A percentile compares a stretch with the other conserved stretches of the same genome.
These are phyloP conservation scores for Conticribra guillardii DNA, from an alignment of 108 stramenopile species.

Conservation along the genomic window DNA sequence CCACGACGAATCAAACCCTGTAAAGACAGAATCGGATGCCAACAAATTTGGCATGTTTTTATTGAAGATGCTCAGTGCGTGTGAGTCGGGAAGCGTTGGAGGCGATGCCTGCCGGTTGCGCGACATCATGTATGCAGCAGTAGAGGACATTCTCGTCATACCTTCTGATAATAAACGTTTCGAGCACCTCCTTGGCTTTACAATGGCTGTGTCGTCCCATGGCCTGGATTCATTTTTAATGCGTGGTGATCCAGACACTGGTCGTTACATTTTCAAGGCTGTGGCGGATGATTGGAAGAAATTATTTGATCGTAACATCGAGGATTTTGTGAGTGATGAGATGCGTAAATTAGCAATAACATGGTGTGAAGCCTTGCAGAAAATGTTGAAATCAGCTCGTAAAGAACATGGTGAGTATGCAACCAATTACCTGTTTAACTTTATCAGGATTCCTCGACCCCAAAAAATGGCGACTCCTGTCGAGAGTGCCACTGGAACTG, in stretches of 20 bases:
- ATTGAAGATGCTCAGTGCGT: constrained; percentile 11
- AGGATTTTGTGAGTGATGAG: not conserved
- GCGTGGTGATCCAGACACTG: constrained; percentile 20
- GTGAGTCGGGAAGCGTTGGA: constrained; percentile 17
- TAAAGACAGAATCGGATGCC: constrained; percentile 15
- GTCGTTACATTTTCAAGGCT: constrained; percentile 21
- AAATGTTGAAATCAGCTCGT: constrained; percentile 6
- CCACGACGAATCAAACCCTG: not conserved
- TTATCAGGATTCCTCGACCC: constrained; percentile 15
- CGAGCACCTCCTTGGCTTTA: constrained; percentile 21
- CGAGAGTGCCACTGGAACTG: too few relatives aligned
- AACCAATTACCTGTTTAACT: constrained; percentile 23
- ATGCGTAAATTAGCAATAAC: constrained; percentile 12
- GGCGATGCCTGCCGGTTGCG: constrained; percentile 30
- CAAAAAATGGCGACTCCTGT: constrained; percentile 16
- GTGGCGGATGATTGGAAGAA: constrained; percentile 20
- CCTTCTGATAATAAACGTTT: not conserved
- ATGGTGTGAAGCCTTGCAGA: constrained; percentile 18
- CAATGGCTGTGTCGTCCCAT: constrained; percentile 1
- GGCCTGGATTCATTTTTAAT: constrained; percentile 1
- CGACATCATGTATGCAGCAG: constrained; percentile 13
- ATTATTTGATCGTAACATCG: not conserved
- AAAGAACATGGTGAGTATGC: constrained; percentile 22
- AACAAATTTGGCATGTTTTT: constrained; percentile 24
- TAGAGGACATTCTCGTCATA: constrained; percentile 8